These are phyloP conservation scores for Cicer pinnatifidum DNA, from an alignment of 306 rosid species.

Conservation along the genomic window DNA sequence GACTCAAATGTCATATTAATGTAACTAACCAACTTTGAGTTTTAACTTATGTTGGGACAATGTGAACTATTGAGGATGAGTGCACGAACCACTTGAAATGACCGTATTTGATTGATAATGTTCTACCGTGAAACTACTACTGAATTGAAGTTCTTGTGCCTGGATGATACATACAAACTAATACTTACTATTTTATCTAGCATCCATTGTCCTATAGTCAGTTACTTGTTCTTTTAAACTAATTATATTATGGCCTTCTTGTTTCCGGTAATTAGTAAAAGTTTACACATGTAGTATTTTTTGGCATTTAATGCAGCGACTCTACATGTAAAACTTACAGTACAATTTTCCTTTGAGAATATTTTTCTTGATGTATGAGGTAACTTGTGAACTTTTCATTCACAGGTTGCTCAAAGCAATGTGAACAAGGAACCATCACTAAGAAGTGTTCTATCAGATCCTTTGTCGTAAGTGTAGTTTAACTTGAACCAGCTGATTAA, in stretches of 20 bases:
- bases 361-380: slow-evolving; percentile 24
- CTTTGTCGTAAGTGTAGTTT: slow-evolving; percentile 78
- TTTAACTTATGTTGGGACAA: background rate
- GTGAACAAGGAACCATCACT: slow-evolving; percentile 76
- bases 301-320: slow-evolving; percentile 10
- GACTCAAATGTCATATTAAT: background rate
- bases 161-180: slow-evolving; percentile 18
- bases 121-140: slow-evolving; percentile 18
- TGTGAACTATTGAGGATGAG: slow-evolving; percentile 19
- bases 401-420: slow-evolving; percentile 67
- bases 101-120: background rate
- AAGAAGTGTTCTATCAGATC: slow-evolving; percentile 92
- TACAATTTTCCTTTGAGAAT: slow-evolving; percentile 17
- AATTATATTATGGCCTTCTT: slow-evolving; percentile 10
- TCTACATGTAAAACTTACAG: slow-evolving; percentile 26
- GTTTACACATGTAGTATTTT: slow-evolving; percentile 25
- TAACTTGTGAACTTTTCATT: slow-evolving; percentile 40
- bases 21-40: background rate
- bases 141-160: slow-evolving; percentile 1
- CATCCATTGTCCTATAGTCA: slow-evolving; percentile 17
- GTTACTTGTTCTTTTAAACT: slow-evolving; percentile 37
- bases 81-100: slow-evolving; percentile 12
- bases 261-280: slow-evolving; percentile 29
- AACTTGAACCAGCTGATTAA: slow-evolving; percentile 30
- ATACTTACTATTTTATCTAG: slow-evolving; percentile 3